Evolutionary conservation across 1,139 yeast species (phyloP), one percentile per base, ranked within the genome.

Genomic region (Ashbya aceris): DNA sequence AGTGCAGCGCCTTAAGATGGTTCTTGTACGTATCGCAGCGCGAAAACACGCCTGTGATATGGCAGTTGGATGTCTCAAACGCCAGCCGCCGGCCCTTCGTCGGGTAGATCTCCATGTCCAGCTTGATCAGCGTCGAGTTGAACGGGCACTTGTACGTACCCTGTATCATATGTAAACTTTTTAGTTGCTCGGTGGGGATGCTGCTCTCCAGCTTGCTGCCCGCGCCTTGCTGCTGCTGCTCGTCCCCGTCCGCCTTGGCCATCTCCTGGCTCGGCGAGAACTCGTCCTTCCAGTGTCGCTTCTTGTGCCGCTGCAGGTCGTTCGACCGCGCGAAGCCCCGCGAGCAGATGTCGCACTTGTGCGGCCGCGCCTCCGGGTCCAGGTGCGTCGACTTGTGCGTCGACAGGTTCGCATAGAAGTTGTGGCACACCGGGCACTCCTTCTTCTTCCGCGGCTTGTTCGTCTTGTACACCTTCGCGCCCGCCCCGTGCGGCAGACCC

Each of bases 21-120:
- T 86, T 87, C 58, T 87, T 87, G 66, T 77, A 87, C 6, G 96
- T 87, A 61, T 87, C 96, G 59, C 95, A 83, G 38, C 96, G 72
- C 13, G 87, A 77, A 55, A 87, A 87, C 32, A 83, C 79, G 6
- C 96, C 96, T 4, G 85, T 77, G 46, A 76, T 75, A 60, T 87
- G 96, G 58, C 95, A 85, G 38, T 51, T 50, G 4, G 56, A 50
- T 2, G 62, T 55, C 33, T 54, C 61, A 39, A 57, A 57, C 23
- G 40, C 40, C 30, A 56, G 38, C 11, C 11, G 34, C 14, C 32
- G 33, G 30, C 53, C 48, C 36, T 58, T 53, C 44, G 53, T 53
- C 2, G 58, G 56, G 39, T 56, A 52, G 9, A 58, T 43, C 38
- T 55, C 58, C 53, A 54, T 50, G 40, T 60, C 62, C 29, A 60